Percentiles rank a stretch among this genome's conserved stretches.
These are phyloP conservation scores for Trichoderma asperelloides DNA, from an alignment of 495 filamentous ascomycete species.

Conservation along the genomic window DNA sequence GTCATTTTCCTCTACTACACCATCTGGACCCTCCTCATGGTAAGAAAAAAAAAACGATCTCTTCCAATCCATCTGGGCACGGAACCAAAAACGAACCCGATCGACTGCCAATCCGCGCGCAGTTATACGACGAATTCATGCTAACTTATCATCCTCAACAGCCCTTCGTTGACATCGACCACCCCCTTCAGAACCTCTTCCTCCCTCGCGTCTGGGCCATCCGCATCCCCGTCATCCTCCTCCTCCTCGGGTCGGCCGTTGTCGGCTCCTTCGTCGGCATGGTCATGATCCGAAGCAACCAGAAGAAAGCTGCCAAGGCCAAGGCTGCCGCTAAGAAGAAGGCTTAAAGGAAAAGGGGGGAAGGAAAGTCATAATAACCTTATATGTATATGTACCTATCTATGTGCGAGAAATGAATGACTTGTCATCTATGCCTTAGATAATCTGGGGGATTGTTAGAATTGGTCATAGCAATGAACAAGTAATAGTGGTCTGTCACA, in stretches of 20 bases:
- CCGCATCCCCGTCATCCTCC: constrained; percentile 92
- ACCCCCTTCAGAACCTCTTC: constrained; percentile 90
- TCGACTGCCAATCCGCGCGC: not conserved
- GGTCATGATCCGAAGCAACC: constrained; percentile 98
- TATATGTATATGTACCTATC: not conserved
- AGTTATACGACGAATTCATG: not conserved
- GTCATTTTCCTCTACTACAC: constrained; percentile 98
- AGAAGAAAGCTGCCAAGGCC: constrained; percentile 92
- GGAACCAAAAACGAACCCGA: too few relatives aligned
- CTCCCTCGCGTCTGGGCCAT: constrained; percentile 98
- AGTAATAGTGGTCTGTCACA: not conserved
- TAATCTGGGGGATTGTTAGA: not conserved
- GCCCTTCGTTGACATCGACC: constrained; percentile 94
- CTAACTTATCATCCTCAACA: constrained; percentile 26
- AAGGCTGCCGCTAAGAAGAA: constrained; percentile 66
- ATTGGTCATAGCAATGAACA: not conserved
- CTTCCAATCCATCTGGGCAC: constrained; percentile 1
- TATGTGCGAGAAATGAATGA: not conserved
- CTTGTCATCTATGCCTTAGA: not conserved
- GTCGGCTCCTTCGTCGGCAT: constrained; percentile 93
- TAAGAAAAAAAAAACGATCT: too few relatives aligned
- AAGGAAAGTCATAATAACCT: not conserved
- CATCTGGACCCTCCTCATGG: constrained; percentile 95
- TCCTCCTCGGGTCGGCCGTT: constrained; percentile 84
- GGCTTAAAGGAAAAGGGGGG: constrained; percentile 22